These are phyloP conservation scores for Candida taoyuanica DNA, from an alignment of 805 yeast genomes.

Conservation along the genomic window DNA sequence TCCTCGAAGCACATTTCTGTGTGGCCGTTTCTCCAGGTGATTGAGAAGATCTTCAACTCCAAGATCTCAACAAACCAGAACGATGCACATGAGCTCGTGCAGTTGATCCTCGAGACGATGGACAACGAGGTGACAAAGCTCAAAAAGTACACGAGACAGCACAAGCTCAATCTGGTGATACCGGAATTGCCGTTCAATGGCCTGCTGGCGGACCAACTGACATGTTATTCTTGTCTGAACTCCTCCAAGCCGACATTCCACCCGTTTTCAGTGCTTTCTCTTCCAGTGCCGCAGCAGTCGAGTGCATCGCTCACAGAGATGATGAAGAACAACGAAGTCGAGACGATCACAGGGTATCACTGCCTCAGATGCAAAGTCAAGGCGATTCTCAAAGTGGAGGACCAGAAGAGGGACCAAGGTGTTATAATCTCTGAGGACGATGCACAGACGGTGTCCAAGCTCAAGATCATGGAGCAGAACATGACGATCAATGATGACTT, in stretches of 20 bases:
- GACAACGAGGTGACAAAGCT: constrained; percentile 55
- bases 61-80: constrained; percentile 79
- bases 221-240: constrained; percentile 63
- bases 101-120: constrained; percentile 72
- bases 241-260: constrained; percentile 54
- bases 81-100: constrained; percentile 92
- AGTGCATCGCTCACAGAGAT: constrained; percentile 48
- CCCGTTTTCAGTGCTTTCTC: constrained; percentile 66
- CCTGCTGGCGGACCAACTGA: constrained; percentile 56
- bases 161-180: constrained; percentile 24
- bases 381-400: constrained; percentile 36
- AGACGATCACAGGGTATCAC: constrained; percentile 73
- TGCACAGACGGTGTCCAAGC: constrained; percentile 29
- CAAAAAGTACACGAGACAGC: constrained; percentile 28
- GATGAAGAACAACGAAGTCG: constrained; percentile 52
- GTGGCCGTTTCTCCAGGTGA: constrained; percentile 69
- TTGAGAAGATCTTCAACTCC: constrained; percentile 70
- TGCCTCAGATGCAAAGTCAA: constrained; percentile 66
- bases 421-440: constrained; percentile 27
- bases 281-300: constrained; percentile 60
- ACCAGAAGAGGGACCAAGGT: constrained; percentile 17
- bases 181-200: constrained; percentile 79
- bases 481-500: constrained; percentile 62
- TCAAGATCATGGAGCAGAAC: constrained; percentile 34
- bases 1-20: constrained; percentile 57